Conservation (phyloP, 352 stramenopile species). For the Globisporangium paddicum region DNA sequence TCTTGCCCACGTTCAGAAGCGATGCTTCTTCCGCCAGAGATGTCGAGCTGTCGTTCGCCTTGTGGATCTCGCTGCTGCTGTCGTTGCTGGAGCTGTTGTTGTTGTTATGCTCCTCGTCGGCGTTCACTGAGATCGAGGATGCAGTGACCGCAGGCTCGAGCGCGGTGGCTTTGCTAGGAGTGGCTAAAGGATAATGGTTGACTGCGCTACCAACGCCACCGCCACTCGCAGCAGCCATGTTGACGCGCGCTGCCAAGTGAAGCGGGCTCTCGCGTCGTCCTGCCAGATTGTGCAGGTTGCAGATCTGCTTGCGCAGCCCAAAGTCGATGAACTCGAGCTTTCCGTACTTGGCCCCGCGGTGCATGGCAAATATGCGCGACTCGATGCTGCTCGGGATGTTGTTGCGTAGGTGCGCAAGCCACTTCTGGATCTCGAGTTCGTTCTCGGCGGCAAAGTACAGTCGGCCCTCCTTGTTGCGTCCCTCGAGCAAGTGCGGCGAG, state of each 20-base stretch:
- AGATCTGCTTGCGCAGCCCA: conserved; percentile 33
- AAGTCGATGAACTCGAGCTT: conserved; percentile 70
- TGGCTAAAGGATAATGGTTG: not conserved
- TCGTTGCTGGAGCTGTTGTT: conserved; percentile 18
- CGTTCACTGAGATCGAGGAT: conserved; percentile 26
- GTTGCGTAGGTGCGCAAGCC: conserved; percentile 82
- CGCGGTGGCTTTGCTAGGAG: conserved; percentile 8
- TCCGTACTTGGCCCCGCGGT: conserved; percentile 49
- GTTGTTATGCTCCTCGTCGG: conserved; percentile 23
- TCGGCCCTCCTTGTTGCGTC: conserved; percentile 83
- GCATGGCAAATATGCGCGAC: conserved; percentile 76
- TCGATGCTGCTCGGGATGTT: conserved; percentile 70
- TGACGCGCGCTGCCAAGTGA: conserved; percentile 51
- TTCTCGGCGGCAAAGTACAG: conserved; percentile 83
- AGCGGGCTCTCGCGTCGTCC: conserved; percentile 45
- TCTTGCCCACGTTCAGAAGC: conserved; percentile 15
- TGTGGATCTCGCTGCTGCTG: conserved; percentile 16
- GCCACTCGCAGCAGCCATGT: not conserved
- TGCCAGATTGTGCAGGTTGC: conserved; percentile 26
- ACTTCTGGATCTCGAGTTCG: conserved; percentile 87
- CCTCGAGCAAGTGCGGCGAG: conserved; percentile 77
- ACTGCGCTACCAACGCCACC: not conserved
- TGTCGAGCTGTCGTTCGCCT: not conserved
- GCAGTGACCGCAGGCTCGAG: conserved; percentile 27
- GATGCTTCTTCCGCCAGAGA: not conserved